Percentiles rank a stretch among this genome's conserved stretches.
phyloP scores from a whole-genome alignment of 768 basidiomycete genomes.

The Boletellus ananas region DNA sequence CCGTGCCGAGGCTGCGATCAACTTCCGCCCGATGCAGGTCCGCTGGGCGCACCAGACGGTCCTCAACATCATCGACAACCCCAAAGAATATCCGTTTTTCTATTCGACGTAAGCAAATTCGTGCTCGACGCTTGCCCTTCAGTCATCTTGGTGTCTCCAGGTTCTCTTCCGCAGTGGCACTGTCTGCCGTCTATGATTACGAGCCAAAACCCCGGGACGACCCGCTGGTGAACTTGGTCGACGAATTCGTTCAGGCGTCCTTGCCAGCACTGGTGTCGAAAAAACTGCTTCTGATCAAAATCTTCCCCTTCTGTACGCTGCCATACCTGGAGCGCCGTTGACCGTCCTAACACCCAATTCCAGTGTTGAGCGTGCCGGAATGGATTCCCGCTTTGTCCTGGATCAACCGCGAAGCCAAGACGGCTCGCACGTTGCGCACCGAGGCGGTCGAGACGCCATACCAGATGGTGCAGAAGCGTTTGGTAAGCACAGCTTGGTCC shows the following conservation, averaged over 20 bases:
- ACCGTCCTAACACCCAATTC: not conserved
- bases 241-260: not conserved
- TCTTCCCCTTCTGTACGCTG: constrained; percentile 16
- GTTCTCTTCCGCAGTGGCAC: constrained; percentile 29
- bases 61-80: constrained; percentile 8
- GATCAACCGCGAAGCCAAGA: constrained; percentile 32
- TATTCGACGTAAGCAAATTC: constrained; percentile 1
- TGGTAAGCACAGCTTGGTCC: constrained; percentile 15
- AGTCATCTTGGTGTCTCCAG: constrained; percentile 9
- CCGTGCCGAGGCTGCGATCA: not conserved
- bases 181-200: constrained; percentile 15
- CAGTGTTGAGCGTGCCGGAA: constrained; percentile 14
- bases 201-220: constrained; percentile 9
- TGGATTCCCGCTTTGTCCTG: constrained; percentile 38
- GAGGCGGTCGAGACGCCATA: constrained; percentile 19
- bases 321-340: too few relatives aligned
- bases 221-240: constrained; percentile 3
- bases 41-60: constrained; percentile 8
- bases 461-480: constrained; percentile 24
- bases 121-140: too few relatives aligned
- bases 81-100: not conserved
- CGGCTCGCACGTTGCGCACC: not conserved
- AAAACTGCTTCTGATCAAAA: constrained; percentile 2
- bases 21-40: constrained; percentile 16
- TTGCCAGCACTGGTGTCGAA: not conserved